phyloP scores from a whole-genome alignment of 148 eudicot genomes.

The Vaccinium macrocarpon region DNA sequence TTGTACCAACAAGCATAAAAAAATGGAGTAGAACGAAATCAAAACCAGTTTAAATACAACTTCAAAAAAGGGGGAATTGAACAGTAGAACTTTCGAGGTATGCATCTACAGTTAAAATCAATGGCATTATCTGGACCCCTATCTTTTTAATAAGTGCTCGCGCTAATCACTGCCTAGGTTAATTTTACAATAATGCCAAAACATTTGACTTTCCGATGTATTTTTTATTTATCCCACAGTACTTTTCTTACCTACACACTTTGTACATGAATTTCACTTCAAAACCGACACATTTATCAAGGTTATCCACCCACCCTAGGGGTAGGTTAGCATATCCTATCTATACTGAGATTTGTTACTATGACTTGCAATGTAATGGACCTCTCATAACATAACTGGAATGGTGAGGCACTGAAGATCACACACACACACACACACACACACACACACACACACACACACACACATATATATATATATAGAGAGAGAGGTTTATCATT shows the following conservation, averaged over 20 bases:
- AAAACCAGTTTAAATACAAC: not conserved
- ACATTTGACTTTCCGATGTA: not conserved
- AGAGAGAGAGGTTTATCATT: not conserved
- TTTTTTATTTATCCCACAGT: not conserved
- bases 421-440: no score
- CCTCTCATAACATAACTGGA: not conserved
- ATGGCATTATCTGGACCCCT: no score
- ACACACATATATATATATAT: no score
- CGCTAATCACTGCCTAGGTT: not conserved
- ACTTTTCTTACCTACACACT: not conserved
- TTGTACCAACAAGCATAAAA: not conserved
- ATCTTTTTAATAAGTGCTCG: not conserved
- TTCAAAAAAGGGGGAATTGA: not conserved
- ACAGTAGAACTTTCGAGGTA: not conserved
- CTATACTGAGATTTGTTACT: not conserved
- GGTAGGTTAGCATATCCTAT: not conserved
- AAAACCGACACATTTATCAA: not conserved
- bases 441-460: no score
- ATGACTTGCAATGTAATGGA: not conserved
- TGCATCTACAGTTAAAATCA: no score
- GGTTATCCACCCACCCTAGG: not conserved
- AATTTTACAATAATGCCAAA: not conserved
- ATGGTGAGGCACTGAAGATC: not conserved
- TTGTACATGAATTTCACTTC: not conserved
- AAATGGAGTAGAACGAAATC: not conserved